These are phyloP conservation scores for Rhizoclosmatium globosum DNA, from an alignment of 192 early-diverging fungal genomes.

Conservation along the genomic window DNA sequence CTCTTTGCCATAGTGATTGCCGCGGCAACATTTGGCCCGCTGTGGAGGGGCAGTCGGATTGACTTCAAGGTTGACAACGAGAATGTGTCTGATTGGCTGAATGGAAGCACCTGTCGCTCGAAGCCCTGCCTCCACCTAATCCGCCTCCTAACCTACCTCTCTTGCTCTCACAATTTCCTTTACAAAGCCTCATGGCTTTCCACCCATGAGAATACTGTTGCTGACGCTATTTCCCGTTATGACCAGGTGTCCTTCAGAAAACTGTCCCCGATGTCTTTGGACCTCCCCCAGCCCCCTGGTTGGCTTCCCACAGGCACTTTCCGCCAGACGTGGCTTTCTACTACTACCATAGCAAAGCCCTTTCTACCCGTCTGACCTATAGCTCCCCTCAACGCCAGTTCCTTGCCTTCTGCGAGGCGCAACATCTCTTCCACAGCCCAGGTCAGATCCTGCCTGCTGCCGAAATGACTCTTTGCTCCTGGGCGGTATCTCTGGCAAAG, in stretches of 20 bases:
- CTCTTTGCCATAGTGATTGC: conserved; percentile 3
- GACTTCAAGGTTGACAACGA: conserved; percentile 6
- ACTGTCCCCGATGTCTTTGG: not conserved
- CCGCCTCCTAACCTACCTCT: conserved; percentile 12
- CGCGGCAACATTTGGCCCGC: not conserved
- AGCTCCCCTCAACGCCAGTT: not conserved
- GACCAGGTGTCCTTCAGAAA: not conserved
- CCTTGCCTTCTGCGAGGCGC: not conserved
- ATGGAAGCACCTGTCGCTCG: not conserved
- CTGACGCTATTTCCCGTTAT: conserved; percentile 20
- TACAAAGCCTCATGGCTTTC: conserved; percentile 19
- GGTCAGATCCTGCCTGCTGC: not conserved
- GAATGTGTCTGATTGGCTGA: not conserved
- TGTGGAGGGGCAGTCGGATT: not conserved
- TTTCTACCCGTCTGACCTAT: conserved; percentile 1
- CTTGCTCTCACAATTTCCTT: not conserved
- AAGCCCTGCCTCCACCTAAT: not conserved
- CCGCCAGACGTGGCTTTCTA: not conserved
- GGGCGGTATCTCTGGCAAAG: not conserved
- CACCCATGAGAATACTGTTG: not conserved
- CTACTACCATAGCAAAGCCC: conserved; percentile 18
- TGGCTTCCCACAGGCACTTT: conserved; percentile 1
- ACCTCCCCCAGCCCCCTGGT: not conserved
- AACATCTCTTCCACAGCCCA: not conserved
- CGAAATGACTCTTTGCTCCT: not conserved